Base-by-base conservation (phyloP, 495 filamentous ascomycete species). In the Aspergillus cavernicola region DNA sequence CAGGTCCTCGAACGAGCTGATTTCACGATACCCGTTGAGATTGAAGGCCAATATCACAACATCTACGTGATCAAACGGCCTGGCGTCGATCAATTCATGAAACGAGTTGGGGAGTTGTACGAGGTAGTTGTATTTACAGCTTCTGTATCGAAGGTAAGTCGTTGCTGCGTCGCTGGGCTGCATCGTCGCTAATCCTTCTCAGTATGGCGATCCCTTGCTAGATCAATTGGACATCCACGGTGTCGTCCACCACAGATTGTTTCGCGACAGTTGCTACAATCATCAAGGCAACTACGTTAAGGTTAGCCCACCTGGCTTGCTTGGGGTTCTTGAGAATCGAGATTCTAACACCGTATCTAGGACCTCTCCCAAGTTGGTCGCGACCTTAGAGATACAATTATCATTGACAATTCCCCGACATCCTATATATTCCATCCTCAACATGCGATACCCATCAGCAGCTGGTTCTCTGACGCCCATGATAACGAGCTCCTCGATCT, bases 251-350 rank as follows among this genome's bases (percentile, higher is more conserved):
- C 93, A 99, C 65, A 82, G 93, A 15, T 75, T 99, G 22, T 99
- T 99, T 81, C 84, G 93, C 28, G 93, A 99, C 67, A 97, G 92
- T 67, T 99, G 93, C 70, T 97, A 96, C 69, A 97, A 99, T 66
- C 95, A 99, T 66, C 95, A 97, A 73, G 93, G 93, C 51, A 98
- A 98, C 67, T 98, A 98, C 63, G 93, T 98, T 58, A 98, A 98
- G 80, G 84, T 86, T 39, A 41, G 71, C 52, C 20, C 22, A 18
- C 16, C 23, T 8, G 15, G 22, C 37, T 19, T 9, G 8, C 24
- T n/a, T 31, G 8, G n/a, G 4, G 6, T 31, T 26, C 19, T 22
- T 26, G 9, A 23, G 2, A 3, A 26, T 22, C n/a, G 37, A 31
- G 11, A 49, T 23, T 28, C 46, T 60, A 20, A 59, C 43, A 43